Conservation (phyloP, 495 filamentous ascomycete genomes). For the Articulospora tetracladia region DNA sequence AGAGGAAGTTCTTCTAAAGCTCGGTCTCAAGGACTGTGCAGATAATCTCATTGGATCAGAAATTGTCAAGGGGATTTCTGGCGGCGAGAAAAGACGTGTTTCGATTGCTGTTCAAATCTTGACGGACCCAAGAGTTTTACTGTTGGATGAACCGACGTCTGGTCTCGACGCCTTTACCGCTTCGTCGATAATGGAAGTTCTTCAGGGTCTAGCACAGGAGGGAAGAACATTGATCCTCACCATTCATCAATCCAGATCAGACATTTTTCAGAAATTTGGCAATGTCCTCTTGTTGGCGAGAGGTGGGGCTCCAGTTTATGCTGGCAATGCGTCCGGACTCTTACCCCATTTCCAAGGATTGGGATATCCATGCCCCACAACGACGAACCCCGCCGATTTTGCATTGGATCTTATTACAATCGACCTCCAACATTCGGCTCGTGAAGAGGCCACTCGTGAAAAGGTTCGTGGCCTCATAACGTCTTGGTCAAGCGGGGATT, state of each 20-base stretch:
- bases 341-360: slow-evolving; percentile 56
- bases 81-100: slow-evolving; percentile 71
- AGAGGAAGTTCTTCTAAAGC: slow-evolving; percentile 66
- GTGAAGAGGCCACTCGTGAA: slow-evolving; percentile 53
- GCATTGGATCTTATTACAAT: slow-evolving; percentile 72
- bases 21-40: slow-evolving; percentile 75
- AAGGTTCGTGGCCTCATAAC: slow-evolving; percentile 56
- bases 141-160: slow-evolving; percentile 73
- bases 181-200: slow-evolving; percentile 67
- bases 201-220: slow-evolving; percentile 64
- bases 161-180: slow-evolving; percentile 76
- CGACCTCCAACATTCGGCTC: slow-evolving; percentile 57
- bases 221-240: slow-evolving; percentile 70
- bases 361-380: slow-evolving; percentile 58
- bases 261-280: slow-evolving; percentile 66
- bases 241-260: slow-evolving; percentile 71
- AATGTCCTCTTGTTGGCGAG: slow-evolving; percentile 65
- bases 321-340: slow-evolving; percentile 61
- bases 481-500: slow-evolving; percentile 41
- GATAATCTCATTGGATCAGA: slow-evolving; percentile 70
- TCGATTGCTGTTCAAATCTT: slow-evolving; percentile 74
- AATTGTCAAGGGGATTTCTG: slow-evolving; percentile 70
- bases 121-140: slow-evolving; percentile 63
- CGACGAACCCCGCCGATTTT: slow-evolving; percentile 73
- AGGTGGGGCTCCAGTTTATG: slow-evolving; percentile 63